Evolutionary conservation across 2,329 filamentous ascomycete species (phyloP), one percentile per base, ranked within the genome.

Genomic region (Ceratocystis ficicola): DNA sequence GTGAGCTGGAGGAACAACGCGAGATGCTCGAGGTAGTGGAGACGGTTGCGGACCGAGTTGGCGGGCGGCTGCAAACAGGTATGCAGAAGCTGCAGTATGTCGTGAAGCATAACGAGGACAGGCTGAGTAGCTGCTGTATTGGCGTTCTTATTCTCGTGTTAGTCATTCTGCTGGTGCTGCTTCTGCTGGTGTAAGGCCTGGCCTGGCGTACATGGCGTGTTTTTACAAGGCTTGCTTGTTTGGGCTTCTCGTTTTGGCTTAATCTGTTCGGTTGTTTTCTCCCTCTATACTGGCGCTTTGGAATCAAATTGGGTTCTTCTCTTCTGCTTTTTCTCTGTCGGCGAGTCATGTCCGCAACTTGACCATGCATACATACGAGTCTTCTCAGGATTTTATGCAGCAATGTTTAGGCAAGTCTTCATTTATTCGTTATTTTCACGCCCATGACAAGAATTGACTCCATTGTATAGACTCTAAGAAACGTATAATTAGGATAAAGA

Each of bases 1-100:
- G 93, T 66, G 94, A 99, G 78, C 80, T 99, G 59, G 95, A 96
- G 76, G 94, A 99, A 77, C 94, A 99, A 80, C 83, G 82, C 25
- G 89, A 91, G 75, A 87, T 97, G 83, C 80, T 99, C 66, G 86
- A 94, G 69, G 86, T 89, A 64, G 88, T 95, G 50, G 93, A 97
- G 75, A 83, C 81, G 36, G 80, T 95, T 66, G 90, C 90, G 3
- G 92, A 97, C 74, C 82, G 93, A 44, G 91, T 99, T 1, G 89
- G 90, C 15, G 89, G 90, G 1, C 86, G 94, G 73, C 76, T 99
- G 72, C 85, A 90, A 77, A 90, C 82, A 66, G 94, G 94, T 22
- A 84, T 97, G 79, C 87, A 89, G 76, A 93, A 89, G 77, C 84
- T 99, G 71, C 85, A 86, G 70, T 84, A 88, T 75, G 87, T 99